Conservation (phyloP, 495 filamentous ascomycete genomes). For the Penicillium herquei region DNA sequence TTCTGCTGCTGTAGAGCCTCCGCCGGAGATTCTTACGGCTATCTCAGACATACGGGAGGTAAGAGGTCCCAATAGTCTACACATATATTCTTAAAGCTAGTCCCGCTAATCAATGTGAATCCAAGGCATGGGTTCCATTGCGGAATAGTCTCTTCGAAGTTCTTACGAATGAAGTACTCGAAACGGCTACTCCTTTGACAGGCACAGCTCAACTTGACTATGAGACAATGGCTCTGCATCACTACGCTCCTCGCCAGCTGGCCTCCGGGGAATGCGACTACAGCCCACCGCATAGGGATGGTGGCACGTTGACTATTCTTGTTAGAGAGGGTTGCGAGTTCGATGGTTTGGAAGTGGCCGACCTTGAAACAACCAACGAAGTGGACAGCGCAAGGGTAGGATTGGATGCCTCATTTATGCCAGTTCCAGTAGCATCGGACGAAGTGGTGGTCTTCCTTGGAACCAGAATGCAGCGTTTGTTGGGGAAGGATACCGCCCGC, state of each 20-base stretch:
- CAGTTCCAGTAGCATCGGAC: constrained; percentile 3
- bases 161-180: constrained; percentile 4
- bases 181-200: constrained; percentile 5
- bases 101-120: background rate
- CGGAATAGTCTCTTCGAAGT: constrained; percentile 2
- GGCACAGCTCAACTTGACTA: constrained; percentile 11
- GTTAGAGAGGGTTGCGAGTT: background rate
- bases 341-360: constrained; percentile 15
- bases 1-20: too few relatives aligned
- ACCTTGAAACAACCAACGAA: constrained; percentile 9
- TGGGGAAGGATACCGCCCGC: constrained; percentile 11
- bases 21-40: too few relatives aligned
- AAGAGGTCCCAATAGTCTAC: too few relatives aligned
- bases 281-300: constrained; percentile 13
- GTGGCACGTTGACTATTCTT: constrained; percentile 10
- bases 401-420: constrained; percentile 10
- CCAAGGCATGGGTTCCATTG: constrained; percentile 13
- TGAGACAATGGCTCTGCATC: constrained; percentile 8
- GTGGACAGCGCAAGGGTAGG: constrained; percentile 10
- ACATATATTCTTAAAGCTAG: too few relatives aligned
- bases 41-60: too few relatives aligned
- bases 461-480: constrained; percentile 14
- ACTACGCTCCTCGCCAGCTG: constrained; percentile 7
- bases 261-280: background rate
- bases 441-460: constrained; percentile 15